Conservation (phyloP, 352 stramenopile species). For the Globisporangium okanoganense region DNA sequence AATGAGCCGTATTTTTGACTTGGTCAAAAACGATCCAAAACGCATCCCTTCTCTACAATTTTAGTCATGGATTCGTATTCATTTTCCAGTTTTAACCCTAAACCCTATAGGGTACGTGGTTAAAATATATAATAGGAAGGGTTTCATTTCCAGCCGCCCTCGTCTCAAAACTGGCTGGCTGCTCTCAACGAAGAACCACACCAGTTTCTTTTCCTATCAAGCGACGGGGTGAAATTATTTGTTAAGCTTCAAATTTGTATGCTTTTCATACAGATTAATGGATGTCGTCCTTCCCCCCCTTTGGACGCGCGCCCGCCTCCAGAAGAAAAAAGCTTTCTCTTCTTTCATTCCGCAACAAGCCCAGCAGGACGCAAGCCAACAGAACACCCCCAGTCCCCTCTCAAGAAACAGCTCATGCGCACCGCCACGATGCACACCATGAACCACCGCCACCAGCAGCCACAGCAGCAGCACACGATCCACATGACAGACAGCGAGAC, state of each 20-base stretch:
- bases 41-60: background rate
- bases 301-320: background rate
- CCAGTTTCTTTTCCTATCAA: background rate
- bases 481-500: slow-evolving; percentile 20
- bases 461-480: slow-evolving; percentile 7
- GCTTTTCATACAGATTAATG: slow-evolving; percentile 1
- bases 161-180: slow-evolving; percentile 10
- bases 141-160: background rate
- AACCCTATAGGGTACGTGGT: background rate
- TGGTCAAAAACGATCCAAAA: background rate
- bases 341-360: slow-evolving; percentile 16
- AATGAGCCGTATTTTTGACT: no score
- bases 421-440: slow-evolving; percentile 12
- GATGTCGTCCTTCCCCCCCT: background rate
- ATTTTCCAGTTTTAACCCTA: no score
- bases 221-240: background rate
- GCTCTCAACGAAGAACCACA: background rate
- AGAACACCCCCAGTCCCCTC: no score
- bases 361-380: background rate
- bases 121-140: no score
- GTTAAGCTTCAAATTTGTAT: slow-evolving; percentile 6
- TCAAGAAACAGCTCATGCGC: slow-evolving; percentile 1
- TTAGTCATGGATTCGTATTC: slow-evolving; percentile 4
- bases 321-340: background rate
- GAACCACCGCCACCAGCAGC: slow-evolving; percentile 18